A percentile compares a stretch with the other conserved stretches of the same genome.
Evolutionary conservation across 208 protist species (phyloP).

Genomic region (Trypanosoma brucei): DNA sequence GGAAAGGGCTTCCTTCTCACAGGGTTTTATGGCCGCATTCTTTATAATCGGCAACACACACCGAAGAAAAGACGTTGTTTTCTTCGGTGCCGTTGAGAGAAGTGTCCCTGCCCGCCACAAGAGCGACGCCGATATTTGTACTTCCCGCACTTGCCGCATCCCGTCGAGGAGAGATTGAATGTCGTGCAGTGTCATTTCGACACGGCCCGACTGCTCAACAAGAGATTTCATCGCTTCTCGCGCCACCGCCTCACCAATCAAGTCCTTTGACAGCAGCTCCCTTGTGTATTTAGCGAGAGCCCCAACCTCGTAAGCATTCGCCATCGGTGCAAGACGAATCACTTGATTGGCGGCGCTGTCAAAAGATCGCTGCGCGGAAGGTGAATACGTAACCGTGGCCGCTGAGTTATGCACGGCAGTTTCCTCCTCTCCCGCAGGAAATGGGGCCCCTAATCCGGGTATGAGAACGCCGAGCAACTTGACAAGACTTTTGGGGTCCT

Average conservation of each 20-base stretch:
- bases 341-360: slow-evolving; percentile 18
- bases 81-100: slow-evolving; percentile 13
- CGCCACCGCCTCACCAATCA: slow-evolving; percentile 9
- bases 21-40: not conserved
- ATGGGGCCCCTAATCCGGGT: not conserved
- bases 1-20: slow-evolving; percentile 7
- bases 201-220: slow-evolving; percentile 2
- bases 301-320: slow-evolving; percentile 35
- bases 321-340: slow-evolving; percentile 14
- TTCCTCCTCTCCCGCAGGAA: not conserved
- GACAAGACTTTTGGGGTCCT: slow-evolving; percentile 28
- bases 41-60: slow-evolving; percentile 19
- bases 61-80: slow-evolving; percentile 15
- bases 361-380: not conserved
- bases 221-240: slow-evolving; percentile 10
- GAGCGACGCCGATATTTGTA: slow-evolving; percentile 7
- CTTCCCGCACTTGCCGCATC: slow-evolving; percentile 1
- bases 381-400: too few relatives aligned
- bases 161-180: slow-evolving; percentile 19
- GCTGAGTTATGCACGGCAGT: not conserved
- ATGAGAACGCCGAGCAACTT: slow-evolving; percentile 21
- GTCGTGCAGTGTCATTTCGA: slow-evolving; percentile 21
- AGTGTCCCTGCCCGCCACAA: slow-evolving; percentile 8
- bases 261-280: slow-evolving; percentile 9
- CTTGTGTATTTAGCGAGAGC: slow-evolving; percentile 26